Conservation (phyloP, 805 yeast genomes). For the Saccharomycopsis malanga region DNA sequence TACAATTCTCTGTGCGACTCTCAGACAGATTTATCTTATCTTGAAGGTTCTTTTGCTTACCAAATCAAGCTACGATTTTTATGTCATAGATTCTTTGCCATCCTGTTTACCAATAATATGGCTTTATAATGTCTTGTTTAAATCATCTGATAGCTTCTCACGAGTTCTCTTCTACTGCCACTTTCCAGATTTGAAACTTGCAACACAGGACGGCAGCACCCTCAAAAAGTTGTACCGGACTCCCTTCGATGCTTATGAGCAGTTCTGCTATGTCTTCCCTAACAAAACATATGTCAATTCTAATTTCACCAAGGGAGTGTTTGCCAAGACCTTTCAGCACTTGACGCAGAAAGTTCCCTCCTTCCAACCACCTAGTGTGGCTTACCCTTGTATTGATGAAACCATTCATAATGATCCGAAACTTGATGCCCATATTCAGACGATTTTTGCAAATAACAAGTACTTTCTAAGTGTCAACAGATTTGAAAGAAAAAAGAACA, state of each 20-base stretch:
- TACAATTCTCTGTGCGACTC: constrained; percentile 72
- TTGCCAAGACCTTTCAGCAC: constrained; percentile 51
- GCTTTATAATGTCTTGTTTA: constrained; percentile 36
- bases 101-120: constrained; percentile 59
- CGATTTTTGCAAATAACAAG: constrained; percentile 15
- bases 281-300: constrained; percentile 87
- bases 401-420: constrained; percentile 9
- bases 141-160: constrained; percentile 35
- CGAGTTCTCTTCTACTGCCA: constrained; percentile 85
- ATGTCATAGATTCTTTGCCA: constrained; percentile 83
- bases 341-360: constrained; percentile 27
- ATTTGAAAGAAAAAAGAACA: constrained; percentile 79
- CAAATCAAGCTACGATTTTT: constrained; percentile 59
- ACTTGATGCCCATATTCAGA: not conserved
- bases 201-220: constrained; percentile 38
- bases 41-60: constrained; percentile 35
- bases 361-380: constrained; percentile 28
- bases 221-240: constrained; percentile 61
- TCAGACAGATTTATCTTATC: constrained; percentile 71
- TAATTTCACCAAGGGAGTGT: constrained; percentile 67
- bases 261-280: constrained; percentile 65
- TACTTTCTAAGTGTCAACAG: constrained; percentile 76
- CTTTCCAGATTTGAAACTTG: constrained; percentile 84
- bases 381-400: constrained; percentile 61
- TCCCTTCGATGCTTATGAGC: constrained; percentile 83